Evolutionary conservation across 495 filamentous ascomycete genomes (phyloP), one percentile per base, ranked within the genome.

Genomic region (Filosporella fistucella): DNA sequence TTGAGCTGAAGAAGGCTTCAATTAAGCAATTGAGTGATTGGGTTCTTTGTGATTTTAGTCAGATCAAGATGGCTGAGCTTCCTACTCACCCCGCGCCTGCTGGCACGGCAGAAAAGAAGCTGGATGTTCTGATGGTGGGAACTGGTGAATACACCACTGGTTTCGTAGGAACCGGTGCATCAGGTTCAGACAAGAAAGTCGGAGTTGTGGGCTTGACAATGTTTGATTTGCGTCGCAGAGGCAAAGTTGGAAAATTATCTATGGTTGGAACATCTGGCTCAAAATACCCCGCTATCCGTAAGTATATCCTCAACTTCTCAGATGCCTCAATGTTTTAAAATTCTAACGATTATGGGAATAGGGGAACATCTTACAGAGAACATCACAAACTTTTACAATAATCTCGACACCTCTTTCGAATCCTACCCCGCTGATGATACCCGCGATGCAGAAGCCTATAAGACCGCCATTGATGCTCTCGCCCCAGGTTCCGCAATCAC

Each of bases 71-170:
- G 55, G 46, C 38, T 21, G 21, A 45, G 10, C 42, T 58, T 25
- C 46, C 55, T 16, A 38, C 21, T 24, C 54, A 57, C 42, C 42
- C 53, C 16, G 38, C 35, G 28, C 22, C 43, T 4, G 13, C 18
- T 4, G 47, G 3, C 21, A 10, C 40, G 14, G 24, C 26, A 5
- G 25, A n/a, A 33, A 78, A 53, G 88, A 85, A 88, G 60, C 78
- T 90, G 33, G 87, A 84, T 64, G 88, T 96, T 48, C 77, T 91
- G 64, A 96, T 95, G 90, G 87, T 94, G 28, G 88, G 88, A 21
- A 91, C 87, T n/a, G 89, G 91, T 47, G 90, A 96, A 70, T 96
- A 96, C 76, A 96, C 91, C 52, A 95, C 91, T 36, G 89, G 89
- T 29, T 93, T 89, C 57, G 86, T 90, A 52, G 87, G 85, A 37